Conservation (phyloP, 1,284 basidiomycete genomes). For the Naganishia sp. region DNA sequence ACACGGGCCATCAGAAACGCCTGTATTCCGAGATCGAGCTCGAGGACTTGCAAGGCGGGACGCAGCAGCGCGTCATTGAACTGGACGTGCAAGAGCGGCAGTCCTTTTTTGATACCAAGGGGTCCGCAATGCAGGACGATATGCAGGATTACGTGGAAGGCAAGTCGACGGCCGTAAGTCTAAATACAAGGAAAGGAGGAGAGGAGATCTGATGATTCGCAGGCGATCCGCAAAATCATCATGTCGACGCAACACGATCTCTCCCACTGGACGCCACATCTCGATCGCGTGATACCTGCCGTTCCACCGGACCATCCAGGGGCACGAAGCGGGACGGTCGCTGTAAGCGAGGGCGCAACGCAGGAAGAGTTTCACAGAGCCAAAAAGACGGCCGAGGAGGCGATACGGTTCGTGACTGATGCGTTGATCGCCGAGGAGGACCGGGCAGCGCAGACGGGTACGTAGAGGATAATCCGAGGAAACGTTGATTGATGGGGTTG, state of each 20-base stretch:
- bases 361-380: conserved; percentile 18
- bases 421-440: conserved; percentile 23
- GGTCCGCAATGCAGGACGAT: conserved; percentile 44
- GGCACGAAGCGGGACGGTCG: conserved; percentile 6
- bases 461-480: neutral
- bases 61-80: conserved; percentile 66
- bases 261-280: conserved; percentile 20
- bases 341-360: conserved; percentile 20
- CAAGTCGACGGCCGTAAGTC: conserved; percentile 14
- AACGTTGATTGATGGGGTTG: neutral
- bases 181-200: conserved; percentile 15
- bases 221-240: conserved; percentile 29
- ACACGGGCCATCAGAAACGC: conserved; percentile 40
- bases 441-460: conserved; percentile 16
- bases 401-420: conserved; percentile 27
- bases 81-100: conserved; percentile 66
- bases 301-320: conserved; percentile 20
- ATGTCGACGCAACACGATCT: conserved; percentile 1
- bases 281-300: conserved; percentile 28
- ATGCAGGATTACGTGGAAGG: conserved; percentile 37
- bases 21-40: conserved; percentile 76
- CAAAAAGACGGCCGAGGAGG: conserved; percentile 30
- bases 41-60: conserved; percentile 76
- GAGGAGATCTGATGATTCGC: neutral
- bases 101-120: conserved; percentile 34